phyloP scores from a whole-genome alignment of 2,329 filamentous ascomycete species.

The Tolypocladium nubicola region DNA sequence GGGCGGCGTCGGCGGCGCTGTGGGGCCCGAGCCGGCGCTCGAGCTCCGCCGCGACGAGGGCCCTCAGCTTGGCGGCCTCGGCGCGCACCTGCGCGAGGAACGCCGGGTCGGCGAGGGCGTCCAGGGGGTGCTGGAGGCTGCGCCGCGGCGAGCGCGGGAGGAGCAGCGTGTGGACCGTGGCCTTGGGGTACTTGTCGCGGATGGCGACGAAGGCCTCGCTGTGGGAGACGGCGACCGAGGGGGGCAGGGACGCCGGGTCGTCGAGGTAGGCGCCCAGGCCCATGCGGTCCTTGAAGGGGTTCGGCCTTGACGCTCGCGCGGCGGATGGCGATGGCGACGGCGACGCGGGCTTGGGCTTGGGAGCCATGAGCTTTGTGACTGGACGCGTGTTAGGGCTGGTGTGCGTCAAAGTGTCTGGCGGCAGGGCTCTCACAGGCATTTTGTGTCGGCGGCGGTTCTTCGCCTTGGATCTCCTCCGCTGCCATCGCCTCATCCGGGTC shows the following conservation, averaged over 20 bases:
- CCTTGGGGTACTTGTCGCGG: constrained; percentile 78
- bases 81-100: constrained; percentile 56
- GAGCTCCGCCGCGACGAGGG: constrained; percentile 64
- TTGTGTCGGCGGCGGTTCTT: constrained; percentile 8
- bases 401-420: no score
- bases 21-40: constrained; percentile 53
- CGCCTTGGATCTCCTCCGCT: constrained; percentile 26
- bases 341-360: constrained; percentile 21
- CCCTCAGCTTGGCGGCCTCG: constrained; percentile 51
- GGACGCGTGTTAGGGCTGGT: constrained; percentile 1
- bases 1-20: constrained; percentile 53
- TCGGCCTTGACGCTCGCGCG: constrained; percentile 10
- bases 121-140: constrained; percentile 60
- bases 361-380: constrained; percentile 27
- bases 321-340: constrained; percentile 5
- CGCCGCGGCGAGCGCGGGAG: constrained; percentile 59
- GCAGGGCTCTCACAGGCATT: constrained; percentile 30
- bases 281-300: constrained; percentile 40
- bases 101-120: constrained; percentile 57
- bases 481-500: constrained; percentile 30
- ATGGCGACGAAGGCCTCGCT: constrained; percentile 64
- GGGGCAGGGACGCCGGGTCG: constrained; percentile 49
- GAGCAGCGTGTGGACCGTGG: constrained; percentile 76
- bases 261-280: constrained; percentile 58
- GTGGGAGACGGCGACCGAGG: constrained; percentile 53